A percentile compares a stretch with the other conserved stretches of the same genome.
Conservation (phyloP, 164 flowering plant genomes). For the Hamamelis virginiana region DNA sequence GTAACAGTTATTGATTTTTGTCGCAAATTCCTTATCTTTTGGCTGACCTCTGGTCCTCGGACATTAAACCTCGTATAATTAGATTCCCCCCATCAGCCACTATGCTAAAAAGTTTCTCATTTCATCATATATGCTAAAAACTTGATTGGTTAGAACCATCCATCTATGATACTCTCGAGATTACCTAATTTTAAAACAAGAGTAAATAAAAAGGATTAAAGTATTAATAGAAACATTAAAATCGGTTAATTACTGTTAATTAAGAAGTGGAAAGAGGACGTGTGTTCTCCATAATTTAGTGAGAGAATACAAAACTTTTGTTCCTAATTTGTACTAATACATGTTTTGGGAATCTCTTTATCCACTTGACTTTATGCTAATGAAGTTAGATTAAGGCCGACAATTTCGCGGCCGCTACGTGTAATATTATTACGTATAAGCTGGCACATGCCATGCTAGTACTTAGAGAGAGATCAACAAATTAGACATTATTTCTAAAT, state of each 20-base stretch:
- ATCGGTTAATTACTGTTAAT: not conserved
- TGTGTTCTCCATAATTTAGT: slow-evolving; percentile 8
- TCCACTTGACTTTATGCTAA: slow-evolving; percentile 2
- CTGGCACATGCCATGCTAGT: slow-evolving; percentile 18
- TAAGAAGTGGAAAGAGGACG: slow-evolving; percentile 18
- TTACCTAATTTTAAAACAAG: no score
- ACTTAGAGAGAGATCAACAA: no score
- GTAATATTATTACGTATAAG: not conserved
- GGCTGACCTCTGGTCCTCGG: no score
- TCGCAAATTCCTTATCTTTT: no score
- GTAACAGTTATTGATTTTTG: no score
- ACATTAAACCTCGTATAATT: no score
- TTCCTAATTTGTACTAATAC: not conserved
- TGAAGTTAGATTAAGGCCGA: not conserved
- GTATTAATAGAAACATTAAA: not conserved
- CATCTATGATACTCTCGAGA: no score
- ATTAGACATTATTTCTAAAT: no score
- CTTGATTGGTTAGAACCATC: no score
- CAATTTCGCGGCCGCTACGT: not conserved
- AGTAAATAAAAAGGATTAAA: not conserved
- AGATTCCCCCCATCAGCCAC: no score
- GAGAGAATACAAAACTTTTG: not conserved
- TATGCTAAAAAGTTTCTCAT: no score
- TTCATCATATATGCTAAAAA: no score
- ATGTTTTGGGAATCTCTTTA: slow-evolving; percentile 5